Conservation (phyloP, 1,284 basidiomycete genomes). For the Puccinia polysora region DNA sequence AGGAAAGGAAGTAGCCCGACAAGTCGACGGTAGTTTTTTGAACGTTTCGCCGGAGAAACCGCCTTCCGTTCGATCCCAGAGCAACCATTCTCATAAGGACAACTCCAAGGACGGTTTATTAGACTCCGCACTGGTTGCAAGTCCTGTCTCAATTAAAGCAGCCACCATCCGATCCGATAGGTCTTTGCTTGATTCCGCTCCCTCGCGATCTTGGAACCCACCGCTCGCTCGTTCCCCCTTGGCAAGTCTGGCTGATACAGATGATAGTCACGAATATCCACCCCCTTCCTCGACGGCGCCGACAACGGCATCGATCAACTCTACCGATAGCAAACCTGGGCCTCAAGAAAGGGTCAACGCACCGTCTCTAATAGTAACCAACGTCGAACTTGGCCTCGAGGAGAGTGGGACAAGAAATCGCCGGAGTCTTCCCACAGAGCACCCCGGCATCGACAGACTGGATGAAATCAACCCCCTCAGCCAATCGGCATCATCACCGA, state of each 20-base stretch:
- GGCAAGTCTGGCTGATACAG: neutral
- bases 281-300: constrained; percentile 11
- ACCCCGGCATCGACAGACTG: too few species aligned
- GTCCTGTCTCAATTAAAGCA: neutral
- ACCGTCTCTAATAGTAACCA: neutral
- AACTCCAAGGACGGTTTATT: neutral
- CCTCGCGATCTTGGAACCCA: constrained; percentile 14
- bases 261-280: constrained; percentile 10
- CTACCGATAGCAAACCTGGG: neutral
- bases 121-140: neutral
- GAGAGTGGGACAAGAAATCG: neutral
- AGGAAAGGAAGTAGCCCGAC: constrained; percentile 8
- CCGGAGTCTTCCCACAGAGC: constrained; percentile 7
- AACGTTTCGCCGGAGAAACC: neutral
- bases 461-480: neutral
- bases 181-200: neutral
- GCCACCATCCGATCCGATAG: neutral
- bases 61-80: neutral
- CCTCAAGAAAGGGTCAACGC: neutral
- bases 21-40: constrained; percentile 16
- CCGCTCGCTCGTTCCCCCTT: neutral
- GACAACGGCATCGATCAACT: neutral
- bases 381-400: neutral
- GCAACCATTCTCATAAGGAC: neutral
- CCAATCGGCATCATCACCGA: constrained; percentile 5